Evolutionary conservation across 352 stramenopile genomes (phyloP), one percentile per base, ranked within the genome.

Genomic region (Pythium phragmiticola): DNA sequence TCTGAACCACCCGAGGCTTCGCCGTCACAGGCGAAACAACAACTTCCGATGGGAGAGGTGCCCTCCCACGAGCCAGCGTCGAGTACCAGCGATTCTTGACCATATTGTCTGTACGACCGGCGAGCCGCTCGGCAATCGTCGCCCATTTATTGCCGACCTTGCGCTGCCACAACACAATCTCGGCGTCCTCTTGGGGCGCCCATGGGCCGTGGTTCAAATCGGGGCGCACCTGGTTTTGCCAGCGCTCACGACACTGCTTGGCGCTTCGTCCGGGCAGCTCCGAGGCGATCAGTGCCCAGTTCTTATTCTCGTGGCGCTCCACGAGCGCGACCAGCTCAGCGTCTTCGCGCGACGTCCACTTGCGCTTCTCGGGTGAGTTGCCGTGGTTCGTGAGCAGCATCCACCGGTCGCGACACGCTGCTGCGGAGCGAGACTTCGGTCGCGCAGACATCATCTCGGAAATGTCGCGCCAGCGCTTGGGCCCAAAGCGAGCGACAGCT

Each of bases 211-310:
- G 63, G 26, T 70, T 75, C 19, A 77, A 51, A 21, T 67, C 62
- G 9, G 70, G 63, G 5, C 64, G 57, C 60, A 77, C 4, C 23
- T 63, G 59, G 26, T 64, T 62, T 36, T 69, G 55, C 63, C 61
- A 82, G 45, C 82, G 63, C 28, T 92, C 84, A 5, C 86, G 76
- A 23, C 82, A 93, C 54, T 95, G 86, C 46, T 93, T 93, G 1
- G 77, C 75, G 19, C 64, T 90, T 3, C 86, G 77, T 17, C 74
- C 79, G 4, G 68, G 69, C n/a, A 94, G 52, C 42, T 82, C 71
- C 2, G 76, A 84, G 9, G 86, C 76, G 39, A 89, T 74, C 2
- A 90, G 62, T 1, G 74, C 49, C 86, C 86, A 95, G 33, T 76
- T 76, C 14, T 70, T 70, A 0, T 59, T 43, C 12, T 82, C 79